Evolutionary conservation across 2,329 filamentous ascomycete species (phyloP).

Genomic region (Monilinia laxa): DNA sequence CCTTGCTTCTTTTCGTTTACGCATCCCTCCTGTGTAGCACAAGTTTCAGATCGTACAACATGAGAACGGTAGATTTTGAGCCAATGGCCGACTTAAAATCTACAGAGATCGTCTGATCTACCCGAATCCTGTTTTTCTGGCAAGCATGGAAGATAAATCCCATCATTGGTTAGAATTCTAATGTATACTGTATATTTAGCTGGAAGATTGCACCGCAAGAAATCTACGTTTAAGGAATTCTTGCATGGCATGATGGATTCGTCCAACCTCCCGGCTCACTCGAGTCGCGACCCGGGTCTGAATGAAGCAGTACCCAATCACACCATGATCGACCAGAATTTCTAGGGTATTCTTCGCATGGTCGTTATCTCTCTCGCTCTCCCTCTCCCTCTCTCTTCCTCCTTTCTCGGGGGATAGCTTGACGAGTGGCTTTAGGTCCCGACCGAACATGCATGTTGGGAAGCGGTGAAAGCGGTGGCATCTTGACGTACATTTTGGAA

Average conservation of each 20-base stretch:
- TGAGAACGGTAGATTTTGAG: neutral
- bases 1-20: constrained; percentile 14
- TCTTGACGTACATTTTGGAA: neutral
- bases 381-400: no score
- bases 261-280: constrained; percentile 1
- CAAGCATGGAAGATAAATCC: neutral
- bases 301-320: neutral
- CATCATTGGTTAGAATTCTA: neutral
- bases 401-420: neutral
- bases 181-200: neutral
- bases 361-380: neutral
- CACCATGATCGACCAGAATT: neutral
- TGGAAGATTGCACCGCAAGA: neutral
- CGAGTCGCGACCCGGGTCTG: neutral
- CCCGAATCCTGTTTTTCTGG: constrained; percentile 7
- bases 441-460: neutral
- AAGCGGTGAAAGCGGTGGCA: constrained; percentile 12
- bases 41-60: constrained; percentile 17
- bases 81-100: constrained; percentile 8
- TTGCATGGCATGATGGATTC: neutral
- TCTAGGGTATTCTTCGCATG: neutral
- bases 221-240: constrained; percentile 1
- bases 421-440: neutral
- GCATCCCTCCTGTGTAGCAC: neutral
- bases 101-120: constrained; percentile 24